These are phyloP conservation scores for Micromonas commoda DNA, from an alignment of 139 green algal species.

Conservation along the genomic window DNA sequence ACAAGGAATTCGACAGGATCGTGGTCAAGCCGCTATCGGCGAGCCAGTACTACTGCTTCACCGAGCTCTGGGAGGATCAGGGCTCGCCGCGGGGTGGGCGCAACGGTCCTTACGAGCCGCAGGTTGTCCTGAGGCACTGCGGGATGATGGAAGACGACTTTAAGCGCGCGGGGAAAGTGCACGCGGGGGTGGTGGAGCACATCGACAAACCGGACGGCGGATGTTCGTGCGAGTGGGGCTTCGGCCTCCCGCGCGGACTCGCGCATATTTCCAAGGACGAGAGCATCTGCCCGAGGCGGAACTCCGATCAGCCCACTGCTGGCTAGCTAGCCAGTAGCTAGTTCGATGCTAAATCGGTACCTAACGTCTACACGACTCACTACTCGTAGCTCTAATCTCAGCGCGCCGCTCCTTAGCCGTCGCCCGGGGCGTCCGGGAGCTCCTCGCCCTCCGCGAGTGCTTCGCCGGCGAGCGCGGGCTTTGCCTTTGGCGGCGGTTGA, in stretches of 20 bases:
- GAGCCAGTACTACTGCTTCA: conserved; percentile 22
- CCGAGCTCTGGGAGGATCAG: not conserved
- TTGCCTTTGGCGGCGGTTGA: not conserved
- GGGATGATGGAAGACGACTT: not conserved
- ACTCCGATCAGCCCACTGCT: too few species aligned
- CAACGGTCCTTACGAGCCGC: conserved; percentile 10
- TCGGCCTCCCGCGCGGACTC: not conserved
- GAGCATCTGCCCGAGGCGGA: too few species aligned
- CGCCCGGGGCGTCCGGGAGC: not conserved
- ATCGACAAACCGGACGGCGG: not conserved
- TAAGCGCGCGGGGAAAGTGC: not conserved
- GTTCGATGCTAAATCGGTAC: too few species aligned
- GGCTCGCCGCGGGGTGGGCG: not conserved
- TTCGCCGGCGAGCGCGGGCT: not conserved
- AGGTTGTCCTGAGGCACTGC: conserved; percentile 24
- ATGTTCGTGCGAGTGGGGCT: conserved; percentile 18
- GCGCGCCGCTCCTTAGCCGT: too few species aligned
- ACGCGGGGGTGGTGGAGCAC: not conserved
- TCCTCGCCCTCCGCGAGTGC: not conserved
- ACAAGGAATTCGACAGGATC: not conserved
- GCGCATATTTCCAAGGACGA: not conserved
- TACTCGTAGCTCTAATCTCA: too few species aligned
- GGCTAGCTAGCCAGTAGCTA: too few species aligned
- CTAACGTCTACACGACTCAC: too few species aligned
- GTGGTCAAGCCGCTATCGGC: not conserved